phyloP scores from a whole-genome alignment of 1,284 basidiomycete species.

The Rhodotorula glutinis region DNA sequence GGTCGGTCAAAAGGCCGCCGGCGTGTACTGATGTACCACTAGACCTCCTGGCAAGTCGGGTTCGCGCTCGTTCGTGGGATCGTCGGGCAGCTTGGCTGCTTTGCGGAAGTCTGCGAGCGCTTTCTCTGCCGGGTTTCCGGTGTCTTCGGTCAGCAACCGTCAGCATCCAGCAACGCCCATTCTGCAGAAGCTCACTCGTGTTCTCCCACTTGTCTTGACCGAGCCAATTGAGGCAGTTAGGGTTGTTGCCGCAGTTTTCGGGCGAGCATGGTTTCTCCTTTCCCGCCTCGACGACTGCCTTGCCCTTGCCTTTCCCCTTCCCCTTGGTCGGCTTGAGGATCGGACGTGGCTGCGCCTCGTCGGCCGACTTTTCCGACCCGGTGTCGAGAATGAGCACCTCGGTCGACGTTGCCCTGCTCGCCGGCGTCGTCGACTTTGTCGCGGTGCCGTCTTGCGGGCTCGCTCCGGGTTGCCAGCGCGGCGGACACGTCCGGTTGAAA shows the following conservation, averaged over 20 bases:
- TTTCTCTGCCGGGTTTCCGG: slow-evolving; percentile 49
- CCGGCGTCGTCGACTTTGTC: neutral
- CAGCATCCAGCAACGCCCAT: no score
- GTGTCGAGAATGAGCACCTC: neutral
- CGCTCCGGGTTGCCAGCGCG: slow-evolving; percentile 5
- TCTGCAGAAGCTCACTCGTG: slow-evolving; percentile 49
- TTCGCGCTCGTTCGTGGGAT: slow-evolving; percentile 57
- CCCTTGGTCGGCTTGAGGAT: slow-evolving; percentile 6
- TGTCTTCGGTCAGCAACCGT: neutral
- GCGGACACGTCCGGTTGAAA: slow-evolving; percentile 11
- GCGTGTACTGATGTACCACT: slow-evolving; percentile 54
- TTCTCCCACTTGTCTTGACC: slow-evolving; percentile 74
- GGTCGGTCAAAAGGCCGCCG: slow-evolving; percentile 6
- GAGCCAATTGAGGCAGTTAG: slow-evolving; percentile 78
- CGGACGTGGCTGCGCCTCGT: slow-evolving; percentile 2
- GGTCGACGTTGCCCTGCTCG: neutral
- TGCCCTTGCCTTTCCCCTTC: slow-evolving; percentile 19
- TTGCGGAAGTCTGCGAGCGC: slow-evolving; percentile 59
- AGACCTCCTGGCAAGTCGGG: slow-evolving; percentile 69
- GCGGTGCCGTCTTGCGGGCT: neutral
- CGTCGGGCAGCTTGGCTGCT: slow-evolving; percentile 55
- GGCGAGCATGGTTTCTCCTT: slow-evolving; percentile 55
- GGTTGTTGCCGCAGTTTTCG: slow-evolving; percentile 67
- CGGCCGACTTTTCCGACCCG: neutral
- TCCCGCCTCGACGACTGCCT: slow-evolving; percentile 5